Percentiles rank a stretch among this genome's conserved stretches.
Conservation (phyloP, 2,329 filamentous ascomycete species). For the Talaromyces sp. region DNA sequence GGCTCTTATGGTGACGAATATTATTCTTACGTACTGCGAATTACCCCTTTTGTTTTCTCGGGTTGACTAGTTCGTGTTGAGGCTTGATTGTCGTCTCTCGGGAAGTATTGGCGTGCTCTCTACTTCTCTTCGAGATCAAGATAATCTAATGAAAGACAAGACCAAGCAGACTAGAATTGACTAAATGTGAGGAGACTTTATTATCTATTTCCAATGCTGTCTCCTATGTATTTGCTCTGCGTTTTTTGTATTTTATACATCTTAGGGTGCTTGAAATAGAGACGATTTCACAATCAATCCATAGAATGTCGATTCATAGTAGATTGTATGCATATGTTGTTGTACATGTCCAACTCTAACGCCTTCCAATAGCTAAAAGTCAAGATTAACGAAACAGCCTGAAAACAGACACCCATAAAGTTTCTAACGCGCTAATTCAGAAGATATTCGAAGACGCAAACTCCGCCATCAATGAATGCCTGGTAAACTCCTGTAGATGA, state of each 20-base stretch:
- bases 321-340: neutral
- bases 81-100: neutral
- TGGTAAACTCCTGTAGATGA: constrained; percentile 3
- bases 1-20: constrained; percentile 15
- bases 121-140: neutral
- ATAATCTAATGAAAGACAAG: neutral
- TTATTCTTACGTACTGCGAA: constrained; percentile 11
- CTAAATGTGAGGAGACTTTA: constrained; percentile 1
- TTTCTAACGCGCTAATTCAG: neutral
- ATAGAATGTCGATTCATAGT: neutral
- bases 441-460: neutral
- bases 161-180: constrained; percentile 11
- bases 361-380: neutral
- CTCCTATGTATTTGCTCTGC: constrained; percentile 12
- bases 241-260: constrained; percentile 15
- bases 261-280: constrained; percentile 12
- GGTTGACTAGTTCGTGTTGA: constrained; percentile 6
- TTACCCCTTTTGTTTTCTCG: constrained; percentile 1
- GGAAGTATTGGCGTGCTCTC: neutral
- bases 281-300: constrained; percentile 1
- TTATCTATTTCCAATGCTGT: neutral
- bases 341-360: neutral
- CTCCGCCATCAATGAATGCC: constrained; percentile 4
- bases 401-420: neutral
- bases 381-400: neutral